phyloP scores from a whole-genome alignment of 768 basidiomycete genomes.

The Amanita rubescens region DNA sequence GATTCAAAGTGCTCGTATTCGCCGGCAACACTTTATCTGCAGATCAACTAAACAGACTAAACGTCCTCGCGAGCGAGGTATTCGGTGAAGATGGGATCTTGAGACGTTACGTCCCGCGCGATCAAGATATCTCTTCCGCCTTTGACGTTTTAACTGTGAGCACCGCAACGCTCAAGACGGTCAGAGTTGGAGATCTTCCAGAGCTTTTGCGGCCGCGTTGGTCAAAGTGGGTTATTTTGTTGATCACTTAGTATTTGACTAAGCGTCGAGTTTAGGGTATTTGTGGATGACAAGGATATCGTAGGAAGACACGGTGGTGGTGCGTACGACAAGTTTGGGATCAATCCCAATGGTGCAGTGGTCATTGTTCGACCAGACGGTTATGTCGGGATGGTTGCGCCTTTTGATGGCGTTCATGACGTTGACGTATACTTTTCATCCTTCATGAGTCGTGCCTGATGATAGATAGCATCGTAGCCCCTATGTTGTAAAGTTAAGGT shows the following conservation, averaged over 20 bases:
- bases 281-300: slow-evolving; percentile 49
- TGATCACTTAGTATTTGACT: not conserved
- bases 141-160: slow-evolving; percentile 41
- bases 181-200: slow-evolving; percentile 41
- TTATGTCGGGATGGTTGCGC: slow-evolving; percentile 4
- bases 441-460: slow-evolving; percentile 21
- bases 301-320: slow-evolving; percentile 36
- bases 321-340: not conserved
- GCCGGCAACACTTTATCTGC: slow-evolving; percentile 29
- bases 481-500: no score
- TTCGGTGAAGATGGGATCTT: slow-evolving; percentile 24
- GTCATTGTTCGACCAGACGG: slow-evolving; percentile 48
- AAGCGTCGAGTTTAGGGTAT: slow-evolving; percentile 31
- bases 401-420: not conserved
- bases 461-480: no score
- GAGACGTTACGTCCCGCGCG: slow-evolving; percentile 20
- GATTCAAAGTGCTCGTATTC: slow-evolving; percentile 52
- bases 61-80: not conserved
- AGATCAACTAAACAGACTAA: not conserved
- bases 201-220: slow-evolving; percentile 43
- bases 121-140: slow-evolving; percentile 23
- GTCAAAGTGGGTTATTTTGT: slow-evolving; percentile 44
- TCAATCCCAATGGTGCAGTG: slow-evolving; percentile 31
- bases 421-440: slow-evolving; percentile 1
- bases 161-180: slow-evolving; percentile 27